Evolutionary conservation across 352 stramenopile species (phyloP).

Genomic region (Aphanomyces invadans): DNA sequence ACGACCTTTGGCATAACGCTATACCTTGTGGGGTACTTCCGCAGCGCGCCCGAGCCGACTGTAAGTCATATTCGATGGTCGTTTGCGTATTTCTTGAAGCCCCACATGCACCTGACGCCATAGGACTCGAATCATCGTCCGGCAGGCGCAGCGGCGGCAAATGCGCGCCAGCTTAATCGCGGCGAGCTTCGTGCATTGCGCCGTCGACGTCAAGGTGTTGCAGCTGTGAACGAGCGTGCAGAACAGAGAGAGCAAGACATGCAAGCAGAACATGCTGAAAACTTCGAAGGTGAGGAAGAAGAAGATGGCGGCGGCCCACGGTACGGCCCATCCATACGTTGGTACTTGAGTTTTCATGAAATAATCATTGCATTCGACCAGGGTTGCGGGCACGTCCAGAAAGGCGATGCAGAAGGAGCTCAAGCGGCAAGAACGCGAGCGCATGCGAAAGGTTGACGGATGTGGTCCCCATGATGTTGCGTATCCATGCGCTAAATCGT

Average conservation of each 20-base stretch:
- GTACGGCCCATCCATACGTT: constrained; percentile 16
- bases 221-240: constrained; percentile 1
- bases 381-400: constrained; percentile 42
- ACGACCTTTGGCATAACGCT: constrained; percentile 47
- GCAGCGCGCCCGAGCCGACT: background rate
- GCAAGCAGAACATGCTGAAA: constrained; percentile 28
- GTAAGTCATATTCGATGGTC: too few relatives aligned
- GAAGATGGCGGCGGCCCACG: constrained; percentile 23
- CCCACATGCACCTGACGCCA: too few relatives aligned
- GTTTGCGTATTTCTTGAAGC: too few relatives aligned
- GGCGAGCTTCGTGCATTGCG: background rate
- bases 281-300: constrained; percentile 30
- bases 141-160: background rate
- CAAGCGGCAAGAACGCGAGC: constrained; percentile 64
- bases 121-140: background rate
- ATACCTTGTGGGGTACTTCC: constrained; percentile 62
- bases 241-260: constrained; percentile 28
- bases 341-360: background rate
- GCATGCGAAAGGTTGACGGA: constrained; percentile 45
- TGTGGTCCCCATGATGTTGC: background rate
- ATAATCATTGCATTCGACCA: background rate
- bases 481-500: background rate
- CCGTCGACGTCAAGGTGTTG: background rate
- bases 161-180: background rate
- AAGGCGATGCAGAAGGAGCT: constrained; percentile 73